Evolutionary conservation across 257 asterid species (phyloP).

Genomic region (Avicennia marina): DNA sequence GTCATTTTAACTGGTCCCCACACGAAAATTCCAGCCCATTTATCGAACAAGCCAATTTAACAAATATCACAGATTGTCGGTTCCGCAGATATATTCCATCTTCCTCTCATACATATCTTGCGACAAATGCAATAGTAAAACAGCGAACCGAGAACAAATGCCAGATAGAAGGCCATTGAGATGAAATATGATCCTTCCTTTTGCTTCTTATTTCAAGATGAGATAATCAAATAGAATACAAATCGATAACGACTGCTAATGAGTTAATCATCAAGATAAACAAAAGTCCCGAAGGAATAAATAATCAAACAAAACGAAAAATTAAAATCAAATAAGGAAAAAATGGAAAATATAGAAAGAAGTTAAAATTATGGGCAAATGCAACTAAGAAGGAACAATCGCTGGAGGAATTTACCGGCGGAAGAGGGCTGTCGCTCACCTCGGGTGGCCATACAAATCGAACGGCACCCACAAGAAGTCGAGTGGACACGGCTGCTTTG

Average conservation of each 20-base stretch:
- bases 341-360: slow-evolving; percentile 9
- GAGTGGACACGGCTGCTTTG: slow-evolving; percentile 48
- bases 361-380: slow-evolving; percentile 21
- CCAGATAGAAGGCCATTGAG: slow-evolving; percentile 4
- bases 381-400: slow-evolving; percentile 9
- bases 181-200: slow-evolving; percentile 14
- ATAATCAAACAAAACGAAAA: slow-evolving; percentile 26
- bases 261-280: slow-evolving; percentile 31
- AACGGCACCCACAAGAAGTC: slow-evolving; percentile 50
- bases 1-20: slow-evolving; percentile 20
- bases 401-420: slow-evolving; percentile 60
- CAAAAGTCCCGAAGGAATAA: slow-evolving; percentile 16
- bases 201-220: slow-evolving; percentile 30
- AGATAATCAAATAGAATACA: slow-evolving; percentile 33
- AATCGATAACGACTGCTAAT: slow-evolving; percentile 29
- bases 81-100: background rate
- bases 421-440: slow-evolving; percentile 2
- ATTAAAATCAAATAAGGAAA: slow-evolving; percentile 15
- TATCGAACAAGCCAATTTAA: background rate
- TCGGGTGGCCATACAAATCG: slow-evolving; percentile 37
- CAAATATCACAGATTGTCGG: slow-evolving; percentile 1
- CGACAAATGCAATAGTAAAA: no score
- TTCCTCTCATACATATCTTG: background rate
- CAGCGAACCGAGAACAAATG: background rate
- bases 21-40: background rate